Base-by-base conservation (phyloP, 164 flowering plant genomes). In the Aristolochia fimbriata region DNA sequence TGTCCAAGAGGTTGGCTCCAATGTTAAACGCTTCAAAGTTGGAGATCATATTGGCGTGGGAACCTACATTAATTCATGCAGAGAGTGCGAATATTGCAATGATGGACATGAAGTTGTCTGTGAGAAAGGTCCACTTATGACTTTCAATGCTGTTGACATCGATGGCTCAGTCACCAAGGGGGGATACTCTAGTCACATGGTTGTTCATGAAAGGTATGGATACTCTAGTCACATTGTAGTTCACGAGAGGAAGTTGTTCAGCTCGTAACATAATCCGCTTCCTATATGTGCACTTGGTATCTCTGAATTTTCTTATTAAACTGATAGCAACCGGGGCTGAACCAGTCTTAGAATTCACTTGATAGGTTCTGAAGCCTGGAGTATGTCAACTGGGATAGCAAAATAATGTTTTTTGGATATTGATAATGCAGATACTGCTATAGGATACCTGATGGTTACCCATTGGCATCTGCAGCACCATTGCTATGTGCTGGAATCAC, bases 41-140 rank as follows among this genome's bases (percentile, higher is more conserved):
- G 95, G 95, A 16, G 95, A 90, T 58, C 88, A 80, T 73, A 83
- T 86, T 65, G 97, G 90, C 47, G 93, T 90, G 37, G 95, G 97
- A 48, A 84, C 95, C 25, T 87, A 80, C 67, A 84, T 90, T 24
- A 77, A 84, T 67, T 83, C 97, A 3, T 90, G 97, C 75, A 80
- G 86, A 71, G 82, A 80, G 17, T 90, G 97, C 65, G 86, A 82
- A 30, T 75, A 78, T 53, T 87, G 97, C 51, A 68, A 83, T 64
- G 83, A 75, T 51, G 64, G 74, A 37, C 30, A 65, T 31, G 97
- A 90, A 74, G 73, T 68, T 58, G 61, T 76, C 58, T 90, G 97
- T 62, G 66, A 47, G 2, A 81, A 79, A 62, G 84, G 86, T 15
- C 10, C 73, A 15, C 69, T 72, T 57, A 51, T 20, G 62, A 90